Evolutionary conservation across 768 basidiomycete genomes (phyloP).

Genomic region (Psilocybe cyanescens): DNA sequence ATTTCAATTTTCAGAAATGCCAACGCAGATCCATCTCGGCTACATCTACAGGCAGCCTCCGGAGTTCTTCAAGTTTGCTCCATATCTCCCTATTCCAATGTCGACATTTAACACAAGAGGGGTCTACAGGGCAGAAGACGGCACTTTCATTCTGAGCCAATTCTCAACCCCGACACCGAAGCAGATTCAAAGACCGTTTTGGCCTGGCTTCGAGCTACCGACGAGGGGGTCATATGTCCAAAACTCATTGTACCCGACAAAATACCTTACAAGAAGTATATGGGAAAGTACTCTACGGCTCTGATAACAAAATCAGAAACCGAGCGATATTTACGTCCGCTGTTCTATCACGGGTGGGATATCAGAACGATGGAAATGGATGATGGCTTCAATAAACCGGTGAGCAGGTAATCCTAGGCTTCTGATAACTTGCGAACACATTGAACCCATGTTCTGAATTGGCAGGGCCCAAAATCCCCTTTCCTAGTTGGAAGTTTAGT

Average conservation of each 20-base stretch:
- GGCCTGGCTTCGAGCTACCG: background rate
- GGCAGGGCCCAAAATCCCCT: conserved; percentile 9
- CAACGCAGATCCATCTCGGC: no score
- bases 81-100: background rate
- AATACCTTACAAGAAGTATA: conserved; percentile 5
- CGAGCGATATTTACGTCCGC: conserved; percentile 36
- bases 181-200: background rate
- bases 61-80: background rate
- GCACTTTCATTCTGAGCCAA: background rate
- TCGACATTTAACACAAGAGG: background rate
- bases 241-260: conserved; percentile 12
- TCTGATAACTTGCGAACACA: no score
- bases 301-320: conserved; percentile 37
- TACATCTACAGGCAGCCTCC: no score
- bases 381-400: conserved; percentile 7
- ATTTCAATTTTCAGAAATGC: no score
- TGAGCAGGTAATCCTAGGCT: no score
- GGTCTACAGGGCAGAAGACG: background rate
- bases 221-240: background rate
- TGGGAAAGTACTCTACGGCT: conserved; percentile 26
- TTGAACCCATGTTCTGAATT: no score
- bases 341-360: conserved; percentile 34
- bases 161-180: no score
- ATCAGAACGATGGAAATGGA: conserved; percentile 3
- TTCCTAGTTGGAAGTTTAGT: conserved; percentile 20